Percentiles rank a stretch among this genome's conserved stretches.
phyloP scores from a whole-genome alignment of 441 rosid genomes.

The Pelargonium exstipulatum region DNA sequence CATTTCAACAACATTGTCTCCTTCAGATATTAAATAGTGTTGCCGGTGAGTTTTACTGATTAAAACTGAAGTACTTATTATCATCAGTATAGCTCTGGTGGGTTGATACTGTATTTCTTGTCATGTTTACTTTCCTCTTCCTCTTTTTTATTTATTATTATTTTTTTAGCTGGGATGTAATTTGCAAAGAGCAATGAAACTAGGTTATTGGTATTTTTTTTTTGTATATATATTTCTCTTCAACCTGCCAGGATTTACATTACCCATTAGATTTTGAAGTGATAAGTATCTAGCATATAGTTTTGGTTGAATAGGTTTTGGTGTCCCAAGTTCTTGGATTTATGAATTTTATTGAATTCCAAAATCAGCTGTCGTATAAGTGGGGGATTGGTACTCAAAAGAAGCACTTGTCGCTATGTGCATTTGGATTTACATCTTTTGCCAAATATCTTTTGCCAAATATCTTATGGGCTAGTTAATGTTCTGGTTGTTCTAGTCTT shows the following conservation, averaged over 20 bases:
- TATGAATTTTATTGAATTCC: neutral
- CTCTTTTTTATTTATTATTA: no score
- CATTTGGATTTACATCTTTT: neutral
- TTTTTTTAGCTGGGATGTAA: neutral
- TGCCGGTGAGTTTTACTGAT: slow-evolving; percentile 55
- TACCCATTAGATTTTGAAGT: neutral
- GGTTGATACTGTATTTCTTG: neutral
- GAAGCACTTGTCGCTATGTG: neutral
- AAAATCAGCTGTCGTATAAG: neutral
- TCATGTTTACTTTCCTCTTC: slow-evolving; percentile 5
- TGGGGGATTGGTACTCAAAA: slow-evolving; percentile 3
- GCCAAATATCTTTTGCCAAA: slow-evolving; percentile 1
- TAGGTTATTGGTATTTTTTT: neutral
- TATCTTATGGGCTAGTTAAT: neutral
- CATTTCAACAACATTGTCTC: slow-evolving; percentile 97
- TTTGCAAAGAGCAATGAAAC: neutral
- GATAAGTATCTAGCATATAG: neutral
- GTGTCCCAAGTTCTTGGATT: neutral
- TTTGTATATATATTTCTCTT: neutral
- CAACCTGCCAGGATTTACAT: neutral
- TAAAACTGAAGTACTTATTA: slow-evolving; percentile 4
- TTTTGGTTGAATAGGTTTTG: neutral
- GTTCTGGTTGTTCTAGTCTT: slow-evolving; percentile 1
- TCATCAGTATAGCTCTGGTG: slow-evolving; percentile 4
- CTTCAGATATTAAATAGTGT: slow-evolving; percentile 97